These are phyloP conservation scores for Suillus fuscotomentosus DNA, from an alignment of 768 basidiomycete genomes.

Conservation along the genomic window DNA sequence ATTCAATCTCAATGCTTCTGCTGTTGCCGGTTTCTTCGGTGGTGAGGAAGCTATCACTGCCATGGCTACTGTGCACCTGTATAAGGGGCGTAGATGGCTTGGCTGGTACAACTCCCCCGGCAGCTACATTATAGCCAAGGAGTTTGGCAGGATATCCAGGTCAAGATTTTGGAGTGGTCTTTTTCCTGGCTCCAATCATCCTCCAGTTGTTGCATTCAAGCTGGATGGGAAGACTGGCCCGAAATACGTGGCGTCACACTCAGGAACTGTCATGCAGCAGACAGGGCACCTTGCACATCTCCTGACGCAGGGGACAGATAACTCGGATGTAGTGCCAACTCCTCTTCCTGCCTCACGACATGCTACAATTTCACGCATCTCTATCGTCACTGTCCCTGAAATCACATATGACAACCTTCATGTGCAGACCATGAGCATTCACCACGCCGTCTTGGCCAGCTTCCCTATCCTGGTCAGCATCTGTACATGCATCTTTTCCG, in stretches of 20 bases:
- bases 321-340: not conserved
- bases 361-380: not conserved
- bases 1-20: no score
- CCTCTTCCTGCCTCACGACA: conserved; percentile 2
- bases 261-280: conserved; percentile 16
- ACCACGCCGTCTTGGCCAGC: conserved; percentile 8
- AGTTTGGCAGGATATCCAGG: no score
- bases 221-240: conserved; percentile 27
- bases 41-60: no score
- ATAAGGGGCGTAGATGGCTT: no score
- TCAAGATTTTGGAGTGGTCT: no score
- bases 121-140: no score
- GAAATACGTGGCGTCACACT: conserved; percentile 21
- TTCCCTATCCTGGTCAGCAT: conserved; percentile 25
- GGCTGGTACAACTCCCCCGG: no score
- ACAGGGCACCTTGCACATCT: conserved; percentile 25
- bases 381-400: not conserved
- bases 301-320: conserved; percentile 4
- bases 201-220: conserved; percentile 21
- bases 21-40: no score
- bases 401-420: not conserved
- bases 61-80: no score
- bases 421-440: not conserved
- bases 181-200: not conserved
- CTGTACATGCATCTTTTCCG: conserved; percentile 21